A percentile compares a stretch with the other conserved stretches of the same genome.
These are phyloP conservation scores for Trichosporon coremiiforme DNA, from an alignment of 1,284 basidiomycete species.

Conservation along the genomic window DNA sequence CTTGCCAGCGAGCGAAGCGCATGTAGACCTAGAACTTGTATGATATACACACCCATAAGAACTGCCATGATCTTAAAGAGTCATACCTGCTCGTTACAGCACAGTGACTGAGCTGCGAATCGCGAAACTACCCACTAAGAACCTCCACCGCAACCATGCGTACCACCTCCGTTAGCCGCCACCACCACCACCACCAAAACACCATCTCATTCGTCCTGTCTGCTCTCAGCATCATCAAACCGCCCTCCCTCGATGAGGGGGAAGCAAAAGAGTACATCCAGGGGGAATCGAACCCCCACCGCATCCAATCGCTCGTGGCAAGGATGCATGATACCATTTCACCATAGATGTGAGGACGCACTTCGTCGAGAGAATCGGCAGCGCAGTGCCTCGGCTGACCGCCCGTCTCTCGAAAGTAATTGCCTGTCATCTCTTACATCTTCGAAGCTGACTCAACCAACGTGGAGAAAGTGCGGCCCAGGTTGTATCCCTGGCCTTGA, in stretches of 20 bases:
- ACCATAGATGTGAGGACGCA: neutral
- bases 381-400: neutral
- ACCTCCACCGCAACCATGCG: neutral
- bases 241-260: neutral
- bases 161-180: neutral
- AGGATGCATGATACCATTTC: neutral
- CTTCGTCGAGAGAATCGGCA: neutral
- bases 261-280: neutral
- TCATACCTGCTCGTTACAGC: no score
- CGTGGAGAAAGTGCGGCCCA: neutral
- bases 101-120: neutral
- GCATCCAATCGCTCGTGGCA: neutral
- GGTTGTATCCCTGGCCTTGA: neutral
- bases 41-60: neutral
- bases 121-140: neutral
- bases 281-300: neutral
- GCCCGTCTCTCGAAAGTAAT: neutral
- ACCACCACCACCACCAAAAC: neutral
- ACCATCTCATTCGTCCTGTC: neutral
- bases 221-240: neutral
- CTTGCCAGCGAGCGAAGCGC: constrained; percentile 63
- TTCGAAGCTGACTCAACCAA: neutral
- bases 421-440: no score
- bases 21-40: constrained; percentile 13
- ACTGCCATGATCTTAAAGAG: neutral